phyloP scores from a whole-genome alignment of 2,329 filamentous ascomycete species.

The Diaporthe aspalathi region DNA sequence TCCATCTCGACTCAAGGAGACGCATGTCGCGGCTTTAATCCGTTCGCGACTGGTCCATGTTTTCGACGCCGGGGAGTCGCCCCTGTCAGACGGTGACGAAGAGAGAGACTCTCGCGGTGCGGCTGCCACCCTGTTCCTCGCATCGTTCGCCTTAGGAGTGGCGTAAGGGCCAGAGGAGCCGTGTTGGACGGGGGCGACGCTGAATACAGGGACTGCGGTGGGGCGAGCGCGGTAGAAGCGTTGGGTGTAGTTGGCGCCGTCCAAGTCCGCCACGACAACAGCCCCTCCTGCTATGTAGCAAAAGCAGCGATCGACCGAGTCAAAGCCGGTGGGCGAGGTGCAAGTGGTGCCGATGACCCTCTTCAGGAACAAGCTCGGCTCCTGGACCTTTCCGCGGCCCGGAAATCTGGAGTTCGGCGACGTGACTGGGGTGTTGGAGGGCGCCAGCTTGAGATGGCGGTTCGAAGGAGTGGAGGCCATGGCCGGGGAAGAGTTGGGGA shows the following conservation, averaged over 20 bases:
- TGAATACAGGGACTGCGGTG: slow-evolving; percentile 74
- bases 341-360: slow-evolving; percentile 94
- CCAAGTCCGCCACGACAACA: slow-evolving; percentile 87
- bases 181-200: slow-evolving; percentile 64
- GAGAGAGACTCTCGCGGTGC: slow-evolving; percentile 61
- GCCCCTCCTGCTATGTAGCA: slow-evolving; percentile 94
- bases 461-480: slow-evolving; percentile 71
- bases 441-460: slow-evolving; percentile 75
- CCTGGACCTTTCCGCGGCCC: slow-evolving; percentile 61
- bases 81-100: slow-evolving; percentile 59
- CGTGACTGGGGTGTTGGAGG: slow-evolving; percentile 79
- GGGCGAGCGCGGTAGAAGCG: slow-evolving; percentile 92
- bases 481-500: slow-evolving; percentile 35
- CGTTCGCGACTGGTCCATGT: slow-evolving; percentile 91
- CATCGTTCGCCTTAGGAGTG: slow-evolving; percentile 72
- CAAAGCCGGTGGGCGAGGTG: slow-evolving; percentile 85
- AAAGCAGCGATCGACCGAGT: slow-evolving; percentile 81
- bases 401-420: slow-evolving; percentile 74
- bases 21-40: slow-evolving; percentile 92
- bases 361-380: slow-evolving; percentile 76
- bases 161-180: slow-evolving; percentile 62
- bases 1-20: slow-evolving; percentile 88
- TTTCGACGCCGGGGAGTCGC: slow-evolving; percentile 74
- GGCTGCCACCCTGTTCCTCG: slow-evolving; percentile 66
- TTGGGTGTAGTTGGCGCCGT: slow-evolving; percentile 75